Base-by-base conservation (phyloP, 2,329 filamentous ascomycete genomes). In the Epichloe scottii region DNA sequence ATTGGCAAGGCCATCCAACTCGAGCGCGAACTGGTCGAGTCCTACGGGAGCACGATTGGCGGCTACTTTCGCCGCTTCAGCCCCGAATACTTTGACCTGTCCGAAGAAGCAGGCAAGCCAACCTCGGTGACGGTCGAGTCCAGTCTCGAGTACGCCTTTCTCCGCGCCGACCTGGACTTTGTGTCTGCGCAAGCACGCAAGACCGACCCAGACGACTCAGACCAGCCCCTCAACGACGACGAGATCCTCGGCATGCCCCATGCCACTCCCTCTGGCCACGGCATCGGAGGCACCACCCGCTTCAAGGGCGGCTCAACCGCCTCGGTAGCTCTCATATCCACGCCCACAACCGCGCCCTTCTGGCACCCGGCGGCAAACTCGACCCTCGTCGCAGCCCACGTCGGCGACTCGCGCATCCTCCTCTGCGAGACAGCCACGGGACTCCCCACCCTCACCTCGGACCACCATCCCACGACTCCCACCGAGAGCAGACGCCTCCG, bases 291-390 rank as follows among this genome's bases (percentile, higher is more conserved):
- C 8, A 68, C 76, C 2, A 81, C 76, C 30, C 85, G 89, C 53
- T 97, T 97, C 73, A 87, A 90, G 62, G 93, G 93, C 54, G 93
- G 93, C 52, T 95, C 89, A 49, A 98, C 93, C 1, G 90, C 88
- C 41, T 95, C 89, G 17, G 73, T 96, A 17, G 90, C 84, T 1
- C 77, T 98, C 62, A 89, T 98, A 51, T 95, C 89, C 0, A 97
- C 93, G 0, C 89, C 91, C 0, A 94, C 89, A 0, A 84, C 90
- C 0, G 85, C 85, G 0, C 93, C 93, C 0, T 98, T 95, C 68
- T 98, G 93, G 93, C 88, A 97, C 61, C 93, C 93, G 0, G 80
- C 83, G 4, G 85, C 89, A 0, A 85, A 88, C 3, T 89, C 86
- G 0, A 94, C 89, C 0, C 71, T 98, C 37, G 70, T 95, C 15